These are phyloP conservation scores for Scedosporium minutisporum DNA, from an alignment of 2,329 filamentous ascomycete genomes.

Conservation along the genomic window DNA sequence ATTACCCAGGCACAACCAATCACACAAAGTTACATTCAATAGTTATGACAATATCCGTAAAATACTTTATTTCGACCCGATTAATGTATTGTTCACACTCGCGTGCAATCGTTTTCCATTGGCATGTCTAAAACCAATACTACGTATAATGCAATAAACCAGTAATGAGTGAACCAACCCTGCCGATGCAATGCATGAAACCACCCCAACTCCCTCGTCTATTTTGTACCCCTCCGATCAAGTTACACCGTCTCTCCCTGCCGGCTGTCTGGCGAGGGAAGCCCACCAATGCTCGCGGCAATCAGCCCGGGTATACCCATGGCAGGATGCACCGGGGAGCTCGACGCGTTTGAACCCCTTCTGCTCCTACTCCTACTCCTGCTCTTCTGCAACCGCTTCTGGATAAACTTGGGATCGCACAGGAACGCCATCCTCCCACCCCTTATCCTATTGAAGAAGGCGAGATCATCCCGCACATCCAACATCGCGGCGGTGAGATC, in stretches of 20 bases:
- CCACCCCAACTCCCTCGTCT: background rate
- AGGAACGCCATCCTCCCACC: slow-evolving; percentile 51
- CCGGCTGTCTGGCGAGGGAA: slow-evolving; percentile 7
- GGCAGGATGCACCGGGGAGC: slow-evolving; percentile 10
- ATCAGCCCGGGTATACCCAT: slow-evolving; percentile 13
- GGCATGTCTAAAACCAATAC: too few species aligned
- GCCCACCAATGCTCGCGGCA: slow-evolving; percentile 13
- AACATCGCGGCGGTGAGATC: slow-evolving; percentile 32
- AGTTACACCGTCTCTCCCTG: background rate
- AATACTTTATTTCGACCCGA: too few species aligned
- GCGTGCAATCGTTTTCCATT: too few species aligned
- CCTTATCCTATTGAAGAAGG: slow-evolving; percentile 50
- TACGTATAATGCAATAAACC: too few species aligned
- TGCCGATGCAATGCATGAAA: background rate
- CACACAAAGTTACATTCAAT: too few species aligned
- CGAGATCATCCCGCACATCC: slow-evolving; percentile 52
- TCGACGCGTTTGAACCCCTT: slow-evolving; percentile 11
- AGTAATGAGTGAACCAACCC: background rate
- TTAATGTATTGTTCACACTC: too few species aligned
- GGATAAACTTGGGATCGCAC: slow-evolving; percentile 47
- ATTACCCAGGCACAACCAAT: too few species aligned
- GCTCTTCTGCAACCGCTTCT: slow-evolving; percentile 30
- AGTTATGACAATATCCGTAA: too few species aligned
- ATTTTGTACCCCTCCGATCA: background rate
- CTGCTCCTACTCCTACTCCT: slow-evolving; percentile 8